phyloP scores from a whole-genome alignment of 139 green algal species.

The Volvox africanus region DNA sequence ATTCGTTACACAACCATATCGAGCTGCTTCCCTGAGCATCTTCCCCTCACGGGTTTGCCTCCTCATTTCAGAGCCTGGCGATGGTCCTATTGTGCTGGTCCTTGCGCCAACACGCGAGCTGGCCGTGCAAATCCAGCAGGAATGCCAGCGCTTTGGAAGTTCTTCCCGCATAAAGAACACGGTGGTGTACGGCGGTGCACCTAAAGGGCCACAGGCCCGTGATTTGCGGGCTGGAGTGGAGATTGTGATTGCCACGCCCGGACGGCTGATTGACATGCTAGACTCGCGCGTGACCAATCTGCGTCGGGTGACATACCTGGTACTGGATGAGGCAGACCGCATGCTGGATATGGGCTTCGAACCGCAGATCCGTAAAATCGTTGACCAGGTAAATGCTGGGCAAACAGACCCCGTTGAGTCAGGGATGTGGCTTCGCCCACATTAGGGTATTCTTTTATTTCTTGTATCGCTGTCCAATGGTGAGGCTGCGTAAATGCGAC shows the following conservation, averaged over 20 bases:
- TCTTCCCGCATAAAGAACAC: constrained; percentile 87
- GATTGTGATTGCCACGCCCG: constrained; percentile 94
- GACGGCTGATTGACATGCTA: constrained; percentile 90
- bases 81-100: constrained; percentile 94
- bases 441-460: too few species aligned
- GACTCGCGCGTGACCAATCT: constrained; percentile 81
- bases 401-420: too few species aligned
- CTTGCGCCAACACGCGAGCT: constrained; percentile 95
- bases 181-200: constrained; percentile 88
- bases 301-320: constrained; percentile 87
- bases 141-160: constrained; percentile 93
- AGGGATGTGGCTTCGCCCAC: too few species aligned
- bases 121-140: constrained; percentile 91
- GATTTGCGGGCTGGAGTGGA: constrained; percentile 81
- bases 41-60: too few species aligned
- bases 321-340: constrained; percentile 96
- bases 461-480: too few species aligned
- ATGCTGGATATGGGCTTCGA: constrained; percentile 99
- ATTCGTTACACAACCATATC: too few species aligned
- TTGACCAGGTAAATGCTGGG: constrained; percentile 50
- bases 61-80: constrained; percentile 79
- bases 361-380: constrained; percentile 73
- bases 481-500: too few species aligned
- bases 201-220: constrained; percentile 81
- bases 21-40: too few species aligned